Evolutionary conservation across 495 filamentous ascomycete genomes (phyloP), one percentile per base, ranked within the genome.

Genomic region (Penicillium pulvis): DNA sequence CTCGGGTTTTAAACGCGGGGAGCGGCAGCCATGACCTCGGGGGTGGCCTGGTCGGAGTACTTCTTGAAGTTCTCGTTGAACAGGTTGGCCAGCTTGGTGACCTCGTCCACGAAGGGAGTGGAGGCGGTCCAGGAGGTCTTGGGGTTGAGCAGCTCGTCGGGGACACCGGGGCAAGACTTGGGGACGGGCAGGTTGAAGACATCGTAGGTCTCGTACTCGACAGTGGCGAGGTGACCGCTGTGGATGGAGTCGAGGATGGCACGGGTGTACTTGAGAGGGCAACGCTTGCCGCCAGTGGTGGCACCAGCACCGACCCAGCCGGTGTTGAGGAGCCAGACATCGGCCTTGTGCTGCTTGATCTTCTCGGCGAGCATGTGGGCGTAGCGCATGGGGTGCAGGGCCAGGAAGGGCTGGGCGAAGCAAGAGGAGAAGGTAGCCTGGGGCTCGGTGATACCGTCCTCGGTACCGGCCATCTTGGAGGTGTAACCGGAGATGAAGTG

Each of bases 401-500:
- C 94, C 64, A 98, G 82, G 91, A 98, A 98, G 57, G 94, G 94
- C 79, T 98, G 94, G 48, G 95, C 94, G 79, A 98, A 98, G 88
- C 94, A 98, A 30, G 93, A 96, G 17, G 92, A 97, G 89, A 98
- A 98, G 66, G 94, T 98, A 3, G 94, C 94, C 79, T 96, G 90
- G 63, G 94, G 94, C 81, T 98, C 94, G 16, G 90, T 91, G 53
- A 98, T 85, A 74, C 94, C 94, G 53, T 97, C 90, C 79, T 98
- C 94, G 47, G 94, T 98, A 69, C 94, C 94, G 60, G 93, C 95
- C 95, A 98, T 98, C 88, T 98, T 98, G 68, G 95, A 98, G 55
- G 94, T 98, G 83, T 98, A 98, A 69, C 94, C 94, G 19, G 90
- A 94, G 76, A 98, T 98, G 85, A 98, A 98, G 85, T 98, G 94